Evolutionary conservation across 2,329 filamentous ascomycete genomes (phyloP).

Genomic region (Cladophialophora exuberans): DNA sequence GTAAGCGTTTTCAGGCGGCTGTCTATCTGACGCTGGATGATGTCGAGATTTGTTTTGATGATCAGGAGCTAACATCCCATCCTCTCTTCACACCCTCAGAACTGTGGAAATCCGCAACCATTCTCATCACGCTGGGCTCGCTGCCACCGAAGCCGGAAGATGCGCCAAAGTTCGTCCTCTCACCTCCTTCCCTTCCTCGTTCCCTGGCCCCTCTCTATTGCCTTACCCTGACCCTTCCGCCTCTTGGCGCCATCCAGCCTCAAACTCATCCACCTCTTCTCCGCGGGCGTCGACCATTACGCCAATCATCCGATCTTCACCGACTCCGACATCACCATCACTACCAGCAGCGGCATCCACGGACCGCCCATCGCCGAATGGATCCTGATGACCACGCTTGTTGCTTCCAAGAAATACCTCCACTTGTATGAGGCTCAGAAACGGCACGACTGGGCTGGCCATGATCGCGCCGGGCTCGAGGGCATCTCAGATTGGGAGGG

Average conservation of each 20-base stretch:
- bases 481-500: conserved; percentile 56
- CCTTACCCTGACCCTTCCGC: background rate
- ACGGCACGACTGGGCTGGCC: conserved; percentile 57
- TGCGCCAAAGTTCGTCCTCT: conserved; percentile 34
- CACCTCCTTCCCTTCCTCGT: background rate
- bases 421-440: conserved; percentile 62
- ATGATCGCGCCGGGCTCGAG: conserved; percentile 36
- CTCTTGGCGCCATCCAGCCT: conserved; percentile 36
- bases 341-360: conserved; percentile 60
- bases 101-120: conserved; percentile 46
- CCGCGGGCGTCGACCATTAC: conserved; percentile 61
- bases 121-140: conserved; percentile 53
- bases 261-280: conserved; percentile 60
- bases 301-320: conserved; percentile 57
- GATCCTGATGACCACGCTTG: conserved; percentile 65
- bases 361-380: conserved; percentile 70
- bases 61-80: no score
- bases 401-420: conserved; percentile 60
- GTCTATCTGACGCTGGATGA: background rate
- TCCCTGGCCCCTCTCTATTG: background rate
- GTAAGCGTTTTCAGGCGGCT: background rate
- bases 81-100: conserved; percentile 34
- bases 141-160: conserved; percentile 45
- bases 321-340: conserved; percentile 56
- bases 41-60: no score